phyloP scores from a whole-genome alignment of 768 basidiomycete genomes.

The Rhodosporidiobolus odoratus region DNA sequence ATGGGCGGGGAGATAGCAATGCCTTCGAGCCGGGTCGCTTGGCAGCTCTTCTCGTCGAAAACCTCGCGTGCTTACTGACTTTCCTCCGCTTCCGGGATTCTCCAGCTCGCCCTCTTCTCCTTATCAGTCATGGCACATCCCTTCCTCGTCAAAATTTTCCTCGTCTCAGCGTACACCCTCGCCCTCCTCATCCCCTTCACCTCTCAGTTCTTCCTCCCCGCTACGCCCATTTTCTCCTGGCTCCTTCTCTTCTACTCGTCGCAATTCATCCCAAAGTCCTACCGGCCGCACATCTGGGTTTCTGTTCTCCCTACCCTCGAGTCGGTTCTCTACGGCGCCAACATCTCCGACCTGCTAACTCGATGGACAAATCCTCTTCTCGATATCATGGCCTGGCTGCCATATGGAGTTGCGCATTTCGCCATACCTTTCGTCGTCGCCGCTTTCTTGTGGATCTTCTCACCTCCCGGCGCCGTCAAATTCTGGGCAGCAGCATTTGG shows the following conservation, averaged over 20 bases:
- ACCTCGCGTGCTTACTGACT: not conserved
- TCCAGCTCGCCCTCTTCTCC: conserved; percentile 37
- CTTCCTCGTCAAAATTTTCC: conserved; percentile 53
- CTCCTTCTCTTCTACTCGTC: conserved; percentile 80
- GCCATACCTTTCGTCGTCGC: conserved; percentile 78
- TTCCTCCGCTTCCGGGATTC: not conserved
- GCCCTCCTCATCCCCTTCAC: conserved; percentile 78
- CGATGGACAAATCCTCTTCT: conserved; percentile 86
- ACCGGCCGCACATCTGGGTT: conserved; percentile 78
- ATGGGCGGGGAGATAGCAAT: no score
- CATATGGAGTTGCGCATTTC: conserved; percentile 94
- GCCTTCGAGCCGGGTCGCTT: no score
- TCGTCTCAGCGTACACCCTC: conserved; percentile 60
- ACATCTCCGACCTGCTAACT: conserved; percentile 94
- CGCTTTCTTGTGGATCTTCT: conserved; percentile 81
- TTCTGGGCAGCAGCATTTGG: conserved; percentile 84
- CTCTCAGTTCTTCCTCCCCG: conserved; percentile 57
- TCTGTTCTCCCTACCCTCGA: conserved; percentile 90
- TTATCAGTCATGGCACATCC: conserved; percentile 34
- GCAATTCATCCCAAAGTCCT: conserved; percentile 67
- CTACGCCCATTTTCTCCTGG: conserved; percentile 78
- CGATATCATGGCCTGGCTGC: conserved; percentile 90
- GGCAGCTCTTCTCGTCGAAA: not conserved
- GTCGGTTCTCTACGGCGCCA: conserved; percentile 90
- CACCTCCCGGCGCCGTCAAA: conserved; percentile 64